These are phyloP conservation scores for Bauhinia variegata DNA, from an alignment of 306 rosid species.

Conservation along the genomic window DNA sequence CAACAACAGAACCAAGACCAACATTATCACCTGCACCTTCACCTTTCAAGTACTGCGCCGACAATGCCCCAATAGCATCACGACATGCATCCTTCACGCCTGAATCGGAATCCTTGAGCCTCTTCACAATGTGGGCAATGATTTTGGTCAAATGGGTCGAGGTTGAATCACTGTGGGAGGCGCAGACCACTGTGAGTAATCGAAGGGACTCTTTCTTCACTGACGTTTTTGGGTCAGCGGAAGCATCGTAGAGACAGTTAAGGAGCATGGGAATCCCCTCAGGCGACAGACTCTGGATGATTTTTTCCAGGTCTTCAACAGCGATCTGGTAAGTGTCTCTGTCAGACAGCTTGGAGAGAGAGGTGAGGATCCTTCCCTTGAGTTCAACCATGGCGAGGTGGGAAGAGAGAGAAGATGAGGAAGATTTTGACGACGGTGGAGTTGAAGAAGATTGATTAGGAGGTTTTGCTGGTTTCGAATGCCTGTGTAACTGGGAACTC, in stretches of 20 bases:
- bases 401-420: constrained; percentile 59
- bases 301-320: constrained; percentile 80
- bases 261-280: constrained; percentile 85
- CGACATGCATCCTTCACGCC: constrained; percentile 80
- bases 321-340: constrained; percentile 97
- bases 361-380: constrained; percentile 80
- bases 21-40: constrained; percentile 37
- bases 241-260: constrained; percentile 81
- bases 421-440: constrained; percentile 47
- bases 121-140: constrained; percentile 60
- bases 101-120: constrained; percentile 86
- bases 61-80: constrained; percentile 67
- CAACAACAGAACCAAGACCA: constrained; percentile 64
- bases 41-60: constrained; percentile 61
- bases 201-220: constrained; percentile 78
- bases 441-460: constrained; percentile 52
- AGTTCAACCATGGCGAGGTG: constrained; percentile 95
- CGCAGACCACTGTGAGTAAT: constrained; percentile 62
- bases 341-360: constrained; percentile 88
- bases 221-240: constrained; percentile 82
- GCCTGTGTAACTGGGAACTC: constrained; percentile 55
- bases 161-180: constrained; percentile 62
- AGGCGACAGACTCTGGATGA: constrained; percentile 57
- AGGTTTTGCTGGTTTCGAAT: constrained; percentile 59
- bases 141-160: constrained; percentile 76